Percentiles rank a stretch among this genome's conserved stretches.
Conservation (phyloP, 2,329 filamentous ascomycete genomes). For the Talaromyces sp. region DNA sequence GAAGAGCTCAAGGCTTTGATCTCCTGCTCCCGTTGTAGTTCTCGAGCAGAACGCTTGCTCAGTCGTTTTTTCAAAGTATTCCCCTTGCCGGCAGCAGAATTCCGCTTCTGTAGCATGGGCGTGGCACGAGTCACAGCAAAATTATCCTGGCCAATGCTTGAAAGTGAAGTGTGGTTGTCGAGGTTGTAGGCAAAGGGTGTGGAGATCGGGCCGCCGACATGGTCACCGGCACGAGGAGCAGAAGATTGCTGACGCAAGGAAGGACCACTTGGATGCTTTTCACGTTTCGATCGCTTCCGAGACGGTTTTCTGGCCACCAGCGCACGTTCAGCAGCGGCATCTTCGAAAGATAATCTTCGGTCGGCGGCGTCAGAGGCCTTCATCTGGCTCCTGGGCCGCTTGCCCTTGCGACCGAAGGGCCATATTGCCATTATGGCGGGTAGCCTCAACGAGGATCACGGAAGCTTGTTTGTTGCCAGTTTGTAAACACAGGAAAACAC, state of each 20-base stretch:
- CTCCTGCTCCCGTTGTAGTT: conserved; percentile 76
- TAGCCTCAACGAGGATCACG: neutral
- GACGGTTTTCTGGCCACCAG: conserved; percentile 29
- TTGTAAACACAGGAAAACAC: neutral
- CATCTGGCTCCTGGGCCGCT: conserved; percentile 57
- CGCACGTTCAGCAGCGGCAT: conserved; percentile 12
- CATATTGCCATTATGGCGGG: conserved; percentile 63
- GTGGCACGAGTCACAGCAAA: conserved; percentile 41
- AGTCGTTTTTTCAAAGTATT: conserved; percentile 62
- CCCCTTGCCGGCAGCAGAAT: conserved; percentile 47
- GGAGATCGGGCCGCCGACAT: conserved; percentile 3
- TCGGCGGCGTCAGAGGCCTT: conserved; percentile 43
- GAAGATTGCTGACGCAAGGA: conserved; percentile 3
- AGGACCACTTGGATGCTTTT: conserved; percentile 21
- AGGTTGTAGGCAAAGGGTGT: conserved; percentile 16
- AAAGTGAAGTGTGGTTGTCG: conserved; percentile 30
- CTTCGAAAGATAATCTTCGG: conserved; percentile 1
- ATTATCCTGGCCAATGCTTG: conserved; percentile 36
- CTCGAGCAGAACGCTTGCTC: conserved; percentile 70
- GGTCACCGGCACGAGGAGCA: neutral
- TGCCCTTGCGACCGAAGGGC: conserved; percentile 73
- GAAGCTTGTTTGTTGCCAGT: neutral
- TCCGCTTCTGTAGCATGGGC: conserved; percentile 53
- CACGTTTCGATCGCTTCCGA: conserved; percentile 32
- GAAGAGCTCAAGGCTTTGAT: conserved; percentile 76